Percentiles rank a stretch among this genome's conserved stretches.
phyloP scores from a whole-genome alignment of 352 stramenopile species.

The Phytophthora multivora region DNA sequence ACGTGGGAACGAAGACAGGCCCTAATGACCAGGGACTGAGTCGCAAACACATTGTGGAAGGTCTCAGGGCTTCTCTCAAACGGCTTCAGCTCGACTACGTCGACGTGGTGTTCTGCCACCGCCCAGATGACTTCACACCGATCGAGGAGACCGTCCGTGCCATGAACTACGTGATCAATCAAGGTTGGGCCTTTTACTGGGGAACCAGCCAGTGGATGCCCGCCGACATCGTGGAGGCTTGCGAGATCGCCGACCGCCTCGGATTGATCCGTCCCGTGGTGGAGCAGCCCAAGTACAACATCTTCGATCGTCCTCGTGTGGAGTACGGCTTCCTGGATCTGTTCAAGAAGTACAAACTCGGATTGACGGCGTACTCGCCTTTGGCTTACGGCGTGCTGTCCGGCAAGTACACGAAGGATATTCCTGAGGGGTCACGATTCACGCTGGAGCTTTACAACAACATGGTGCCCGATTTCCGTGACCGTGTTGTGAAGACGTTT shows the following conservation, averaged over 20 bases:
- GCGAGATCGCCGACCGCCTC: conserved; percentile 29
- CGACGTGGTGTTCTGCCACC: conserved; percentile 58
- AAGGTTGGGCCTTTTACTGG: conserved; percentile 34
- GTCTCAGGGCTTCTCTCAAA: conserved; percentile 41
- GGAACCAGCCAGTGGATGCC: conserved; percentile 58
- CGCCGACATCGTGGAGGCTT: conserved; percentile 59
- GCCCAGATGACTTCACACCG: conserved; percentile 40
- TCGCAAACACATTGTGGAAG: conserved; percentile 40
- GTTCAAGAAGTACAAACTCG: conserved; percentile 62
- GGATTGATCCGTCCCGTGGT: conserved; percentile 41
- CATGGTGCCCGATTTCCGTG: conserved; percentile 34
- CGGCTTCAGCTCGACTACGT: conserved; percentile 37
- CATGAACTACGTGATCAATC: conserved; percentile 29
- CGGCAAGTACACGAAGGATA: conserved; percentile 53
- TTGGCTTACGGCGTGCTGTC: conserved; percentile 49
- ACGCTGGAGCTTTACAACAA: conserved; percentile 36
- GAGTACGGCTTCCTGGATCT: conserved; percentile 60
- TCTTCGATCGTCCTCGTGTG: conserved; percentile 61
- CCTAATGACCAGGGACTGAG: conserved; percentile 29
- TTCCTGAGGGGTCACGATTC: conserved; percentile 32
- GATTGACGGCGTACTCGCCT: conserved; percentile 55
- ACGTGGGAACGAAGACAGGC: conserved; percentile 28
- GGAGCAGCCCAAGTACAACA: conserved; percentile 72
- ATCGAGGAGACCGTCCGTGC: conserved; percentile 31
- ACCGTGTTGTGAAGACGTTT: conserved; percentile 31